phyloP scores from a whole-genome alignment of 2,329 filamentous ascomycete species.

The Rosellinia necatrix region DNA sequence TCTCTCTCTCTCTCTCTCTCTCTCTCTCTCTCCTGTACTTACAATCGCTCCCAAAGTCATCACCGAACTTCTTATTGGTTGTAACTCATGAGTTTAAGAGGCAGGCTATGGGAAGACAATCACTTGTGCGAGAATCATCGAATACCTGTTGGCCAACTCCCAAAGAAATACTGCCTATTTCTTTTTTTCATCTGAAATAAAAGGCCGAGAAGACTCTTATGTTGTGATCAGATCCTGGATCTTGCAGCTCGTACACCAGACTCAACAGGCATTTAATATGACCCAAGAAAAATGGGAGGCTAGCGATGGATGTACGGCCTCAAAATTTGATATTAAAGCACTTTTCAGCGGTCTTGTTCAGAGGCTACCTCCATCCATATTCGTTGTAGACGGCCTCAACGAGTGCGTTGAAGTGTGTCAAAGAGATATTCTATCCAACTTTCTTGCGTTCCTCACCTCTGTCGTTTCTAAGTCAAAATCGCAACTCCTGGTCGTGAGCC shows the following conservation, averaged over 20 bases:
- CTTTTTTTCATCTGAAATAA: conserved; percentile 41
- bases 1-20: no score
- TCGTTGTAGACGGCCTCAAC: conserved; percentile 44
- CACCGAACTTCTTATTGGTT: no score
- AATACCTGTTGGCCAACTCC: conserved; percentile 24
- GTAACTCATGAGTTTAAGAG: no score
- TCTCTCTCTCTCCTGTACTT: no score
- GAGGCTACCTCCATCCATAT: conserved; percentile 24
- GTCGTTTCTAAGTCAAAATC: conserved; percentile 12
- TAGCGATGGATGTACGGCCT: conserved; percentile 17
- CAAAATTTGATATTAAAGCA: conserved; percentile 20
- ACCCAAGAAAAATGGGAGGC: conserved; percentile 6
- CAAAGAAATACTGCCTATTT: conserved; percentile 33
- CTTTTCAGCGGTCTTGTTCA: conserved; percentile 28
- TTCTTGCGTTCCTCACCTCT: conserved; percentile 26
- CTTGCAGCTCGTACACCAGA: conserved; percentile 26
- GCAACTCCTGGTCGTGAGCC: conserved; percentile 36
- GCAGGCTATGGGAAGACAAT: conserved; percentile 45
- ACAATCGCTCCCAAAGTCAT: no score
- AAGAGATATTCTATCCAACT: conserved; percentile 3
- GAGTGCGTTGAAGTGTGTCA: conserved; percentile 33
- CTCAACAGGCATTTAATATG: conserved; percentile 23
- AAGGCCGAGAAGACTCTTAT: conserved; percentile 35
- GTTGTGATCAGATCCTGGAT: conserved; percentile 41
- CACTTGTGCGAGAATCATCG: conserved; percentile 37